These are phyloP conservation scores for Dorcoceras hygrometricum DNA, from an alignment of 257 asterid species.

Conservation along the genomic window DNA sequence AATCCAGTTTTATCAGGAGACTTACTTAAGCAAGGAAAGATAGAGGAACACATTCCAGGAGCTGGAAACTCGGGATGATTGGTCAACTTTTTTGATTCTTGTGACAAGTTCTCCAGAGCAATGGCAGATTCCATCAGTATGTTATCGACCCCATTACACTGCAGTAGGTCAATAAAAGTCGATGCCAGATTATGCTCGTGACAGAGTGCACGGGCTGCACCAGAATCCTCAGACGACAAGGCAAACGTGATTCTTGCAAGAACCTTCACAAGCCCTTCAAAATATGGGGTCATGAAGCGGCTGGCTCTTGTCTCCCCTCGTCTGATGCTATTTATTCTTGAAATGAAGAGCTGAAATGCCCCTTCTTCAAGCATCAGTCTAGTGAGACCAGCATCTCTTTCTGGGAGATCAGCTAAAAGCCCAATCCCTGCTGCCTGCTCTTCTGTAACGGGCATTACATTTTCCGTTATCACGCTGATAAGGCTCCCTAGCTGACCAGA, in stretches of 20 bases:
- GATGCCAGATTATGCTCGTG: conserved; percentile 58
- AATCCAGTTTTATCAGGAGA: conserved; percentile 55
- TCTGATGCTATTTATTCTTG: conserved; percentile 54
- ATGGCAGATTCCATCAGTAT: conserved; percentile 88
- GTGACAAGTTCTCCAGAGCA: conserved; percentile 89
- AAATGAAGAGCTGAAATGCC: conserved; percentile 55
- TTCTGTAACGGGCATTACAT: conserved; percentile 53
- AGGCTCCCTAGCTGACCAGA: conserved; percentile 78
- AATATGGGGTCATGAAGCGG: conserved; percentile 81
- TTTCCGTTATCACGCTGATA: conserved; percentile 60
- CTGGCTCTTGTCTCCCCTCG: conserved; percentile 73
- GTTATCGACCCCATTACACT: conserved; percentile 79
- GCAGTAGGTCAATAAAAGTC: conserved; percentile 71
- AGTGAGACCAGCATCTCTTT: conserved; percentile 71
- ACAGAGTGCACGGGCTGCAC: conserved; percentile 53
- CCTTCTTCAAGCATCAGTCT: conserved; percentile 77
- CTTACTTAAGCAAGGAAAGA: conserved; percentile 73
- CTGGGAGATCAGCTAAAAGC: conserved; percentile 84
- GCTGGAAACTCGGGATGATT: conserved; percentile 55
- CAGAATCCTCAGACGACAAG: conserved; percentile 55
- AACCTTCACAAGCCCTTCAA: conserved; percentile 89
- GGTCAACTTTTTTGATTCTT: conserved; percentile 65
- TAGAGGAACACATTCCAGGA: conserved; percentile 53
- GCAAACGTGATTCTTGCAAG: conserved; percentile 73
- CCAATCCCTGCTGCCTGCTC: conserved; percentile 92